A percentile compares a stretch with the other conserved stretches of the same genome.
phyloP scores from a whole-genome alignment of 169 alveolate species.

The Toxoplasma gondii region DNA sequence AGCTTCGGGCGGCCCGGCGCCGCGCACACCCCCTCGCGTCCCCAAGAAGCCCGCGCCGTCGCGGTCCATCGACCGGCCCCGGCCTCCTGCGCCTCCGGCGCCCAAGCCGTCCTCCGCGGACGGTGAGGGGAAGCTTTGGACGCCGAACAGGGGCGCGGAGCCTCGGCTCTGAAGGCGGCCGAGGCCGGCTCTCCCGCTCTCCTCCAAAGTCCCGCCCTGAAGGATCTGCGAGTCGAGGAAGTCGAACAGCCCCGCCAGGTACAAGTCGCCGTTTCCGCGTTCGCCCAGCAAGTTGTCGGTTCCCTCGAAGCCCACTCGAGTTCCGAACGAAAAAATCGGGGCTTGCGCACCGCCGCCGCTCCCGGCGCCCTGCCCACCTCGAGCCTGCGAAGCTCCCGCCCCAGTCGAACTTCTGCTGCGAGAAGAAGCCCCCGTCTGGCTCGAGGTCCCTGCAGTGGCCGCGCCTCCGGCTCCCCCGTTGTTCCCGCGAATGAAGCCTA shows the following conservation, averaged over 20 bases:
- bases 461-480: not conserved
- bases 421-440: not conserved
- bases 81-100: not conserved
- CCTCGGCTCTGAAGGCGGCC: not conserved
- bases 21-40: too few relatives aligned
- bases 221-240: constrained; percentile 24
- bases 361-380: not conserved
- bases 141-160: not conserved
- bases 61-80: not conserved
- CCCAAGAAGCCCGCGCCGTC: too few relatives aligned
- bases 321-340: not conserved
- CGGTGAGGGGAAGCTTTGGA: not conserved
- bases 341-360: not conserved
- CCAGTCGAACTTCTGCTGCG: not conserved
- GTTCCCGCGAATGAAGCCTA: not conserved
- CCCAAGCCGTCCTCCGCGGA: not conserved
- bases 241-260: constrained; percentile 11
- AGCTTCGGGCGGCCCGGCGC: too few relatives aligned
- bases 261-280: constrained; percentile 21
- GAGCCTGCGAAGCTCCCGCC: not conserved
- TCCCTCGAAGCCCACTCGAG: not conserved
- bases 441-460: not conserved
- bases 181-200: not conserved
- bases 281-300: not conserved
- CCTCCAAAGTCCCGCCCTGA: not conserved